Evolutionary conservation across 2,329 filamentous ascomycete species (phyloP).

Genomic region (Aspergillus fumigatiaffinis): DNA sequence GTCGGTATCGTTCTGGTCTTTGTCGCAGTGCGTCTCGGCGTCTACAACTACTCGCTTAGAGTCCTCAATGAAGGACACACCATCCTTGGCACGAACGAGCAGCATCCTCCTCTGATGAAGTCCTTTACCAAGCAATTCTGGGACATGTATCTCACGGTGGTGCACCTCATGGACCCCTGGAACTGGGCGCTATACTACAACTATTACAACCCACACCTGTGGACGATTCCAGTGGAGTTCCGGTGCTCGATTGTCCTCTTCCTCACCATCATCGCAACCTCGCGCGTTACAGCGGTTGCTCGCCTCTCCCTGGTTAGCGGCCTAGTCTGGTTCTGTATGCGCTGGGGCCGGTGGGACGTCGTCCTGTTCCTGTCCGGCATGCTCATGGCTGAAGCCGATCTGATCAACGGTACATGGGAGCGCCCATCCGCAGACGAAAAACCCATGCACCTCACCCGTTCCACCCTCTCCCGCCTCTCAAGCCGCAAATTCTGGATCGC

Average conservation of each 20-base stretch:
- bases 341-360: constrained; percentile 43
- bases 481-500: constrained; percentile 33
- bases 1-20: constrained; percentile 39
- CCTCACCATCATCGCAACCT: constrained; percentile 38
- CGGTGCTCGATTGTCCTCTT: constrained; percentile 44
- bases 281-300: constrained; percentile 29
- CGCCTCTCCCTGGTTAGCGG: constrained; percentile 32
- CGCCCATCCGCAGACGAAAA: constrained; percentile 14
- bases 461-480: constrained; percentile 15
- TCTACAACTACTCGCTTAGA: constrained; percentile 35
- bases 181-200: constrained; percentile 40
- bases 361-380: constrained; percentile 42
- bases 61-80: constrained; percentile 36
- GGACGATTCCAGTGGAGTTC: constrained; percentile 46
- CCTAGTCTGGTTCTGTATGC: constrained; percentile 38
- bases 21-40: constrained; percentile 40
- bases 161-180: constrained; percentile 35
- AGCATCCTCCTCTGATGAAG: constrained; percentile 38
- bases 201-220: constrained; percentile 45
- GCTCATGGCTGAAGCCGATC: constrained; percentile 42
- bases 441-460: constrained; percentile 7
- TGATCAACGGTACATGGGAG: constrained; percentile 38
- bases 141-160: constrained; percentile 33
- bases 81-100: constrained; percentile 40
- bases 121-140: constrained; percentile 33